Conservation (phyloP, 2,329 filamentous ascomycete species). For the Pestalotiopsis sp. region DNA sequence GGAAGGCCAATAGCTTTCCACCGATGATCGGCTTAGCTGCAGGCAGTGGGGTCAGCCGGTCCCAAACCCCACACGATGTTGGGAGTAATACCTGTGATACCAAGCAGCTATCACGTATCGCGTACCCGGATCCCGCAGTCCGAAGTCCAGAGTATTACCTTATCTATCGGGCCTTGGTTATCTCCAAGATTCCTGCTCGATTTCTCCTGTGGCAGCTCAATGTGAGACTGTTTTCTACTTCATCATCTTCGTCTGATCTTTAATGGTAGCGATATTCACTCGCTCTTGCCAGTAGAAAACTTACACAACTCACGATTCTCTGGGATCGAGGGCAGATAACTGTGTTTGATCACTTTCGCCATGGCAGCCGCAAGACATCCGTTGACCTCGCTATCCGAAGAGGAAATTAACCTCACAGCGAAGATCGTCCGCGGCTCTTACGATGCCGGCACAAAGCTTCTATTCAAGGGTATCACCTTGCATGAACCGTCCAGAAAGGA, state of each 20-base stretch:
- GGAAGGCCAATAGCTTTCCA: neutral
- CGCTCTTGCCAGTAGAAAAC: neutral
- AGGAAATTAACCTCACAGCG: conserved; percentile 3
- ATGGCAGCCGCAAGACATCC: neutral
- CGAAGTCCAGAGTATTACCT: neutral
- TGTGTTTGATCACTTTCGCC: neutral
- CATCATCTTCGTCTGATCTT: neutral
- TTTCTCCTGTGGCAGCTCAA: neutral
- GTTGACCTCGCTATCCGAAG: conserved; percentile 4
- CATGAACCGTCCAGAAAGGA: conserved; percentile 11
- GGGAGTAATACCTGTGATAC: neutral
- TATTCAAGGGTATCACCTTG: conserved; percentile 8
- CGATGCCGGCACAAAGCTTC: conserved; percentile 7
- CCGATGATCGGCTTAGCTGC: neutral
- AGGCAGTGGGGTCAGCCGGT: neutral
- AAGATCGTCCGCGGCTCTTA: conserved; percentile 2
- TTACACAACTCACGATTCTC: neutral
- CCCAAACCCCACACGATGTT: conserved; percentile 2
- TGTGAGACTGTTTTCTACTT: neutral
- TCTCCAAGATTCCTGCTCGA: neutral
- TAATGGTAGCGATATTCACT: neutral
- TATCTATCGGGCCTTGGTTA: neutral
- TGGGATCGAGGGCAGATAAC: neutral
- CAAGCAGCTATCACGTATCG: neutral
- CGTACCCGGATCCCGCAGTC: neutral